Evolutionary conservation across 2,329 filamentous ascomycete genomes (phyloP).

Genomic region (Penicillium vulpinum): DNA sequence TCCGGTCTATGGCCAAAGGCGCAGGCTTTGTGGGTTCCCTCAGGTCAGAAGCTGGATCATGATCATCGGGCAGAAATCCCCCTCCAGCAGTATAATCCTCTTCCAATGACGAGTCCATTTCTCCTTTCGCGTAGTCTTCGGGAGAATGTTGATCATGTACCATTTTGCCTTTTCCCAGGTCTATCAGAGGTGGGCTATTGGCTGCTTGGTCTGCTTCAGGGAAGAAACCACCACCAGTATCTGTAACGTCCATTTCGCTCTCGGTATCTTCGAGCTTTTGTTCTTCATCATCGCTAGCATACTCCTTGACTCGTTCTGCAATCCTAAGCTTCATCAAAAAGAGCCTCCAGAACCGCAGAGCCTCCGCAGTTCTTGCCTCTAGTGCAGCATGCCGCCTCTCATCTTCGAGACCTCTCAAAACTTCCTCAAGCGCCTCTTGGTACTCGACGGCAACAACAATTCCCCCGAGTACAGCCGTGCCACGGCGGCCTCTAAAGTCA

Average conservation of each 20-base stretch:
- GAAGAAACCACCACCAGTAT: conserved; percentile 42
- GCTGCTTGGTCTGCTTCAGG: conserved; percentile 31
- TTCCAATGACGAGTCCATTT: no score
- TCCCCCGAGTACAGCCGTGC: conserved; percentile 79
- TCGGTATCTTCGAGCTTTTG: conserved; percentile 41
- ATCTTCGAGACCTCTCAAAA: conserved; percentile 67
- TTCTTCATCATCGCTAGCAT: conserved; percentile 42
- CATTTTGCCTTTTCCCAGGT: not conserved
- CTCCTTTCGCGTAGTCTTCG: not conserved
- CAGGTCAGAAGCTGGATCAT: not conserved
- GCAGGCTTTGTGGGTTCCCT: not conserved
- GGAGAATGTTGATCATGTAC: not conserved
- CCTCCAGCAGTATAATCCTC: not conserved
- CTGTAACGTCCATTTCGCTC: conserved; percentile 34
- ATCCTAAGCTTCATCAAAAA: conserved; percentile 66
- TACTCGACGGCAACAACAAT: conserved; percentile 73
- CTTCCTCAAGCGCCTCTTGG: conserved; percentile 68
- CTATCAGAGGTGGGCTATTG: not conserved
- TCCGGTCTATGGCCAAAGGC: not conserved
- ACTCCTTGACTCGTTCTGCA: conserved; percentile 68
- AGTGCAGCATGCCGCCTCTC: conserved; percentile 64
- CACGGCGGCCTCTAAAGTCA: conserved; percentile 78
- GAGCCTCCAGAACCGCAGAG: conserved; percentile 59
- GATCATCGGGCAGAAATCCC: conserved; percentile 9
- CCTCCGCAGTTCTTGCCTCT: conserved; percentile 52